phyloP scores from a whole-genome alignment of 768 basidiomycete genomes.

The Gloeopeniophorella convolvens region DNA sequence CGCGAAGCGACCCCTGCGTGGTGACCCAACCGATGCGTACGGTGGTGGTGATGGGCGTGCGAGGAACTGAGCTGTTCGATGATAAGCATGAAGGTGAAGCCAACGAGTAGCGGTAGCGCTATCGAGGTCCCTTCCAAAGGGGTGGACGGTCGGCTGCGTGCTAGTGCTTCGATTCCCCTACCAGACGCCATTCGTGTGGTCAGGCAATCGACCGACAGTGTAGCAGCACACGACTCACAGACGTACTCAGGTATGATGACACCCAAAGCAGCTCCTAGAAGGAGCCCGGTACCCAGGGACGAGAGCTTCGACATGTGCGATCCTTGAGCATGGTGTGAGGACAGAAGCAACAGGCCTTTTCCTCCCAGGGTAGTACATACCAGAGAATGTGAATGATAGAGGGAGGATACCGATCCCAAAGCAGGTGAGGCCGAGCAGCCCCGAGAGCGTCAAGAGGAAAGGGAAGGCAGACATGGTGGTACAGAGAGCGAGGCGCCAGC shows the following conservation, averaged over 20 bases:
- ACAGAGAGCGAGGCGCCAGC: background rate
- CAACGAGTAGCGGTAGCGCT: slow-evolving; percentile 56
- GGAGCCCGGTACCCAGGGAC: slow-evolving; percentile 70
- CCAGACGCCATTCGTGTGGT: background rate
- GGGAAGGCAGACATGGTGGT: slow-evolving; percentile 31
- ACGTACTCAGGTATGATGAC: slow-evolving; percentile 93
- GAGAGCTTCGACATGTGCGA: slow-evolving; percentile 39
- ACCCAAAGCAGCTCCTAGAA: slow-evolving; percentile 85
- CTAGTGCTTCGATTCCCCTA: slow-evolving; percentile 69
- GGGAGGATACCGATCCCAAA: slow-evolving; percentile 73
- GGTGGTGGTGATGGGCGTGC: slow-evolving; percentile 39
- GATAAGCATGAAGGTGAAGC: slow-evolving; percentile 58
- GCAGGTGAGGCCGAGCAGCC: slow-evolving; percentile 51
- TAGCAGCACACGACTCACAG: background rate
- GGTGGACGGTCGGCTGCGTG: slow-evolving; percentile 28
- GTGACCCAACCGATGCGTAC: slow-evolving; percentile 24
- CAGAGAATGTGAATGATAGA: slow-evolving; percentile 63
- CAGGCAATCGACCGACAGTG: background rate
- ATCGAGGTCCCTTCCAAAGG: slow-evolving; percentile 43
- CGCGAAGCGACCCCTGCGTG: slow-evolving; percentile 17
- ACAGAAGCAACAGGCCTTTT: background rate
- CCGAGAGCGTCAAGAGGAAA: slow-evolving; percentile 49
- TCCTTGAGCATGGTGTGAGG: slow-evolving; percentile 27
- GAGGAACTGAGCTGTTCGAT: slow-evolving; percentile 57
- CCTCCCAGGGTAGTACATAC: slow-evolving; percentile 33